These are phyloP conservation scores for Cutaneotrichosporon cutaneum DNA, from an alignment of 1,284 basidiomycete genomes.

Conservation along the genomic window DNA sequence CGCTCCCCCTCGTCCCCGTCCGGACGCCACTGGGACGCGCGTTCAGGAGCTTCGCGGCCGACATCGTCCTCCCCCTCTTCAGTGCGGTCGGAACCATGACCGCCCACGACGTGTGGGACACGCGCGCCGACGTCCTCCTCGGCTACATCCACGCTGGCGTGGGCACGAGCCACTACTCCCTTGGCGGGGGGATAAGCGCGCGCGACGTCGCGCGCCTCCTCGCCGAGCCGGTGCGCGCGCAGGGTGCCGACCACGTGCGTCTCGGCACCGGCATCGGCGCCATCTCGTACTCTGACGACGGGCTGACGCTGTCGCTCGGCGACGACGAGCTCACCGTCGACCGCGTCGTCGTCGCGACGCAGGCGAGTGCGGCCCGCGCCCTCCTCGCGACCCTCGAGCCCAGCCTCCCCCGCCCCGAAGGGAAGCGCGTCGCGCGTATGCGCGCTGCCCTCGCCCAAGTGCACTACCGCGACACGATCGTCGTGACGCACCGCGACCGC, in stretches of 20 bases:
- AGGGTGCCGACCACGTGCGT: conserved; percentile 30
- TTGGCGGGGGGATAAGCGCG: conserved; percentile 27
- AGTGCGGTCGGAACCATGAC: conserved; percentile 67
- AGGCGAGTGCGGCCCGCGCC: conserved; percentile 62
- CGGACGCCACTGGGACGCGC: conserved; percentile 33
- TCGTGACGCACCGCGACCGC: conserved; percentile 67
- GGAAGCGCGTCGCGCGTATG: conserved; percentile 30
- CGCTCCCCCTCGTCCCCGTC: conserved; percentile 8
- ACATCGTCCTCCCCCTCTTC: conserved; percentile 64
- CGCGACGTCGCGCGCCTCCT: conserved; percentile 36
- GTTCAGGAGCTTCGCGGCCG: conserved; percentile 61
- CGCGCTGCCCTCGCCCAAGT: conserved; percentile 40
- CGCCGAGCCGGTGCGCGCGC: conserved; percentile 22
- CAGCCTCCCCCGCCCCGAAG: conserved; percentile 25
- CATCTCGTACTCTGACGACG: conserved; percentile 26
- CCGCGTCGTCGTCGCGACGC: conserved; percentile 68
- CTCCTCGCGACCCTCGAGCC: conserved; percentile 35
- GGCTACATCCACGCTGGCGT: conserved; percentile 46
- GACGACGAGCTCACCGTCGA: conserved; percentile 55
- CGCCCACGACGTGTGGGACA: conserved; percentile 32
- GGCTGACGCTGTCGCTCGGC: conserved; percentile 11
- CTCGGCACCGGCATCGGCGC: conserved; percentile 29
- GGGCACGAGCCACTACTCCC: conserved; percentile 44
- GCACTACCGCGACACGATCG: conserved; percentile 56
- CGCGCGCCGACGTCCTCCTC: conserved; percentile 33